phyloP scores from a whole-genome alignment of 495 filamentous ascomycete species.

The Neurospora tetrasperma region DNA sequence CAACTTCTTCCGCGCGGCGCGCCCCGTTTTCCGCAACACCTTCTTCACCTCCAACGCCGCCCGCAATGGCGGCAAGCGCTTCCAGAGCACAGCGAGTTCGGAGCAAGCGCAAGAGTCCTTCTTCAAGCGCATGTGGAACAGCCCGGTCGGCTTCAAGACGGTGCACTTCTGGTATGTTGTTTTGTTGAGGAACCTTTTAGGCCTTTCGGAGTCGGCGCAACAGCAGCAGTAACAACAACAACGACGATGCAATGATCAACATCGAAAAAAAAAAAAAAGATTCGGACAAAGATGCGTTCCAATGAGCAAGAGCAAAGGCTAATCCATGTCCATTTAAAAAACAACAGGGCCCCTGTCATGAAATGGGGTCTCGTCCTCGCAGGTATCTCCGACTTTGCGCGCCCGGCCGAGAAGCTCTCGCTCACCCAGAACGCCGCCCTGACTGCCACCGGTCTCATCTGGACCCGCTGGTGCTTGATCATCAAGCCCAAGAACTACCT shows the following conservation, averaged over 20 bases:
- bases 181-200: background rate
- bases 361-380: conserved; percentile 94
- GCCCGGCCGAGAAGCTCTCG: conserved; percentile 86
- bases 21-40: conserved; percentile 33
- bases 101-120: conserved; percentile 43
- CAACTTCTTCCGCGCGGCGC: conserved; percentile 41
- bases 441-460: conserved; percentile 83
- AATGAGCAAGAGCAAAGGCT: background rate
- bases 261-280: too few relatives aligned
- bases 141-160: conserved; percentile 82
- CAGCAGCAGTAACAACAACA: too few relatives aligned
- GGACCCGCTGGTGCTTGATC: conserved; percentile 97
- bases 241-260: too few relatives aligned
- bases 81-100: conserved; percentile 49
- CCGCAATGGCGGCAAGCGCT: conserved; percentile 47
- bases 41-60: conserved; percentile 44
- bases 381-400: conserved; percentile 81
- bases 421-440: conserved; percentile 84
- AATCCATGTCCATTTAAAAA: background rate
- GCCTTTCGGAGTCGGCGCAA: too few relatives aligned
- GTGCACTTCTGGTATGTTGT: conserved; percentile 80
- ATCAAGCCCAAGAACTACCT: conserved; percentile 88
- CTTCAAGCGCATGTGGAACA: conserved; percentile 72
- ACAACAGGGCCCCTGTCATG: conserved; percentile 80
- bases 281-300: background rate